These are phyloP conservation scores for Echria macrotheca DNA, from an alignment of 495 filamentous ascomycete genomes.

Conservation along the genomic window DNA sequence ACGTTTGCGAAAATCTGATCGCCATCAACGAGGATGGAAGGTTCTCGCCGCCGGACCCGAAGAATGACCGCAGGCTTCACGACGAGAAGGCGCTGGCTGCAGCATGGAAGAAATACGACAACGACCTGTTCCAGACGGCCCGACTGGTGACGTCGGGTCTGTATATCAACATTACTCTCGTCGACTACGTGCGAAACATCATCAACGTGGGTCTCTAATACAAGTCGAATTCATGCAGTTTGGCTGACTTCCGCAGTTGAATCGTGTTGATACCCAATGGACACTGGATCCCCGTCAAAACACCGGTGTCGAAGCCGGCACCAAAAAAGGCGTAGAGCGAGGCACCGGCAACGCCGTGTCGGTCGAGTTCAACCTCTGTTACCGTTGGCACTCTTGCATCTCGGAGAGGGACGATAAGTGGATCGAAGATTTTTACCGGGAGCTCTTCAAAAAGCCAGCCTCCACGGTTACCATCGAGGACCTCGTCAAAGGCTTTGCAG, in stretches of 20 bases:
- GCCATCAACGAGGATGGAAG: conserved; percentile 66
- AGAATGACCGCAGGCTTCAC: conserved; percentile 32
- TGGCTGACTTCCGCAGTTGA: conserved; percentile 37
- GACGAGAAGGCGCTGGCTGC: conserved; percentile 45
- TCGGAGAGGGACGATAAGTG: conserved; percentile 68
- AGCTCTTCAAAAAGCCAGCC: conserved; percentile 59
- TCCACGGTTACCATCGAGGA: conserved; percentile 47
- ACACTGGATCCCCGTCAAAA: conserved; percentile 68
- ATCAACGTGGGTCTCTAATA: conserved; percentile 47
- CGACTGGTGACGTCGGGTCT: conserved; percentile 73
- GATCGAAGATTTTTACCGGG: conserved; percentile 59
- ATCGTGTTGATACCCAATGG: conserved; percentile 71
- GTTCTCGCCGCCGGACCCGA: conserved; percentile 58
- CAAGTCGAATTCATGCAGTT: background rate
- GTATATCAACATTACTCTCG: conserved; percentile 77
- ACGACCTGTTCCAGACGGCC: conserved; percentile 80
- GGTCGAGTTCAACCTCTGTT: conserved; percentile 64
- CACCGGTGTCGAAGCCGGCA: conserved; percentile 49
- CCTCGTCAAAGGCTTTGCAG: conserved; percentile 53
- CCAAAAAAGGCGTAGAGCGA: conserved; percentile 44
- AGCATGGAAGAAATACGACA: conserved; percentile 69
- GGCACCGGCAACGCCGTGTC: conserved; percentile 73
- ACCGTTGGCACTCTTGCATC: conserved; percentile 76
- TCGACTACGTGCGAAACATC: conserved; percentile 81
- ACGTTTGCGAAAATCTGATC: conserved; percentile 63